These are phyloP conservation scores for Starmerella bombi DNA, from an alignment of 805 yeast species.

Conservation along the genomic window DNA sequence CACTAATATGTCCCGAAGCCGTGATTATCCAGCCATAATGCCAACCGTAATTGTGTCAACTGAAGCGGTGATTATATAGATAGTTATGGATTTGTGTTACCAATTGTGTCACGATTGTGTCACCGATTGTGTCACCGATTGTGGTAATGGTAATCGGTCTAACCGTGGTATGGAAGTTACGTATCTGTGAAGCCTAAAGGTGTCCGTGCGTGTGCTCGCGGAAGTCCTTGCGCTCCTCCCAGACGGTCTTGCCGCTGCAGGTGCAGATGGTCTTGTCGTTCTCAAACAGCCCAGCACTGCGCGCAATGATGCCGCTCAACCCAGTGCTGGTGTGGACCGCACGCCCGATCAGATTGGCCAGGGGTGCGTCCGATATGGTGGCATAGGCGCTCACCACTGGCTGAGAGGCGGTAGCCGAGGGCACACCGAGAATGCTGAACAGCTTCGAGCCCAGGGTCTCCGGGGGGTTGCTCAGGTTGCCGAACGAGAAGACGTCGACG, in stretches of 20 bases:
- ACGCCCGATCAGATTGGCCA: slow-evolving; percentile 19
- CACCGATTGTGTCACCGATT: too few species aligned
- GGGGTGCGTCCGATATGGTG: slow-evolving; percentile 3
- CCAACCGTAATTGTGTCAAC: too few species aligned
- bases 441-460: slow-evolving; percentile 25
- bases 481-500: slow-evolving; percentile 48
- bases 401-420: slow-evolving; percentile 15
- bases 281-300: slow-evolving; percentile 97
- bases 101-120: too few species aligned
- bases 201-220: slow-evolving; percentile 15
- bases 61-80: too few species aligned
- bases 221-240: slow-evolving; percentile 77
- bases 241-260: slow-evolving; percentile 87
- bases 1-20: too few species aligned
- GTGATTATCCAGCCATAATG: too few species aligned
- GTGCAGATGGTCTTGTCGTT: slow-evolving; percentile 86
- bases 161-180: background rate
- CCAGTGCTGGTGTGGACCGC: slow-evolving; percentile 14
- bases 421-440: slow-evolving; percentile 4
- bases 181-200: slow-evolving; percentile 1
- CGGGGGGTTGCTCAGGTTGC: slow-evolving; percentile 51
- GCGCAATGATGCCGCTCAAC: slow-evolving; percentile 78
- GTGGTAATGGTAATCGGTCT: too few species aligned
- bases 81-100: too few species aligned
- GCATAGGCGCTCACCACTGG: slow-evolving; percentile 20